Evolutionary conservation across 1,139 yeast genomes (phyloP).

Genomic region (Scheffersomyces parashehatae): DNA sequence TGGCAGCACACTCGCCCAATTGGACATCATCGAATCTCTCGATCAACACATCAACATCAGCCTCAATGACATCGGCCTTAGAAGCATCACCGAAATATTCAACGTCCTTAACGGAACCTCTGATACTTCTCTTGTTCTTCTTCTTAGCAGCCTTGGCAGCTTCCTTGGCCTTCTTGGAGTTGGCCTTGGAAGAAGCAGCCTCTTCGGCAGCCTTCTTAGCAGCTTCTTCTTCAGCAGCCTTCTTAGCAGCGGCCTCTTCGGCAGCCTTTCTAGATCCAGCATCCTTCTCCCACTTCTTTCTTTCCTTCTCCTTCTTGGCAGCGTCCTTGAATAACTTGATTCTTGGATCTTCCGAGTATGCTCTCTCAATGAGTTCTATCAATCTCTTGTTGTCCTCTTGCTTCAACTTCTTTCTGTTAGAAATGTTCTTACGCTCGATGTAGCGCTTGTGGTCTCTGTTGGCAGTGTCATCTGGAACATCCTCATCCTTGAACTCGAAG

Average conservation of each 20-base stretch:
- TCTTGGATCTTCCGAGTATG: slow-evolving; percentile 90
- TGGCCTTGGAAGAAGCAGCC: slow-evolving; percentile 65
- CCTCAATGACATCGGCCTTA: slow-evolving; percentile 67
- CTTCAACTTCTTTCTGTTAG: slow-evolving; percentile 96
- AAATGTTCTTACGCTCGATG: slow-evolving; percentile 94
- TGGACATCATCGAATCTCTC: slow-evolving; percentile 78
- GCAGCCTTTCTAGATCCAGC: slow-evolving; percentile 97
- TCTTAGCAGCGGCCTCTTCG: slow-evolving; percentile 76
- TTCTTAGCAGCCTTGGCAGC: slow-evolving; percentile 96
- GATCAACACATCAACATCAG: slow-evolving; percentile 75
- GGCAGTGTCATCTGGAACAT: slow-evolving; percentile 98
- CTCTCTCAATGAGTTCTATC: slow-evolving; percentile 84
- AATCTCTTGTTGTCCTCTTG: slow-evolving; percentile 95
- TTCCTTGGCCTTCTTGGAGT: slow-evolving; percentile 89
- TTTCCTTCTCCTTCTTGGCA: slow-evolving; percentile 93
- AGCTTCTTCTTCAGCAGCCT: slow-evolving; percentile 80
- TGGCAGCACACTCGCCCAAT: slow-evolving; percentile 67
- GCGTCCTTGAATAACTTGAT: slow-evolving; percentile 89
- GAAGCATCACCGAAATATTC: slow-evolving; percentile 81
- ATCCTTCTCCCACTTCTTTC: slow-evolving; percentile 96
- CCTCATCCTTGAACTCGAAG: slow-evolving; percentile 97
- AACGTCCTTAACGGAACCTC: slow-evolving; percentile 80
- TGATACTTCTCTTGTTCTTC: slow-evolving; percentile 94
- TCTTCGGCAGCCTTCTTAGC: slow-evolving; percentile 78
- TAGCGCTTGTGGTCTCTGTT: slow-evolving; percentile 99